A percentile compares a stretch with the other conserved stretches of the same genome.
Conservation (phyloP, 768 basidiomycete genomes). For the Tylopilus plumbeoviolaceoides region DNA sequence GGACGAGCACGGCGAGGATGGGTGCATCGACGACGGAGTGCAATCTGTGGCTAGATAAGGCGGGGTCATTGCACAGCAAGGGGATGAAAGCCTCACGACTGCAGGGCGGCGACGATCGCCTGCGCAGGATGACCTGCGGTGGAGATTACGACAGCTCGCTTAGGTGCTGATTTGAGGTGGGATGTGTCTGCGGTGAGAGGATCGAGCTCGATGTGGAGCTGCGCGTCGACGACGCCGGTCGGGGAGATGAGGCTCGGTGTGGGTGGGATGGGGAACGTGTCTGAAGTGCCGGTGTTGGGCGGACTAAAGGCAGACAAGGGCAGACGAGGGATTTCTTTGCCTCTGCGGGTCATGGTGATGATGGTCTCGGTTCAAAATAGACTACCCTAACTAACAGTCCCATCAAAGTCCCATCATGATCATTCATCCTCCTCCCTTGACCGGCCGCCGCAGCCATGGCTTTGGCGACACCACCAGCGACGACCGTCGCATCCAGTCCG, state of each 20-base stretch:
- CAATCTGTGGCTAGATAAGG: slow-evolving; percentile 14
- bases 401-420: too few species aligned
- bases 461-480: not conserved
- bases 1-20: slow-evolving; percentile 55
- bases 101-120: slow-evolving; percentile 41
- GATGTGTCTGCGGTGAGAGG: slow-evolving; percentile 29
- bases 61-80: not conserved
- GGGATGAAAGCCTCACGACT: slow-evolving; percentile 31
- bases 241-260: slow-evolving; percentile 69
- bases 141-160: slow-evolving; percentile 58
- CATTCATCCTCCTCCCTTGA: slow-evolving; percentile 1
- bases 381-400: too few species aligned
- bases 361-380: too few species aligned
- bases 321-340: slow-evolving; percentile 64
- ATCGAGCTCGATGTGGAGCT: slow-evolving; percentile 45
- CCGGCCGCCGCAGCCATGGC: slow-evolving; percentile 22
- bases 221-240: slow-evolving; percentile 59
- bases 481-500: slow-evolving; percentile 26
- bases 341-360: slow-evolving; percentile 43
- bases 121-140: slow-evolving; percentile 34
- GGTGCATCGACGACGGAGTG: slow-evolving; percentile 27
- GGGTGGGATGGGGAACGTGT: slow-evolving; percentile 63
- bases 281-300: slow-evolving; percentile 62
- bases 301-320: slow-evolving; percentile 75
- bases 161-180: slow-evolving; percentile 43